Conservation (phyloP, 1,284 basidiomycete genomes). For the Fistulinella cinereoalba region DNA sequence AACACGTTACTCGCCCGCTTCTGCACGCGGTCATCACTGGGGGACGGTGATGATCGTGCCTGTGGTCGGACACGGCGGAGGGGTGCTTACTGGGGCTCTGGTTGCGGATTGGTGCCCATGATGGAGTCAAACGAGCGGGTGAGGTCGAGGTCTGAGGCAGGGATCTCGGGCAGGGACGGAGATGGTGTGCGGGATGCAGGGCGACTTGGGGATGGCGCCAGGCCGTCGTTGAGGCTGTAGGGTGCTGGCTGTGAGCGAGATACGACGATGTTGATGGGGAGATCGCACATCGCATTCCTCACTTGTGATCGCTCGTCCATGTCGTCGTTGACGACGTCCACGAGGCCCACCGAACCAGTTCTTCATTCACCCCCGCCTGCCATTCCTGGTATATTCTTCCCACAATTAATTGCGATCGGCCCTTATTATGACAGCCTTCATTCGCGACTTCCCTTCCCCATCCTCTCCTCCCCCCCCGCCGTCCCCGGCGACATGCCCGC, state of each 20-base stretch:
- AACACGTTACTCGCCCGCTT: conserved; percentile 75
- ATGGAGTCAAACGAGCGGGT: conserved; percentile 50
- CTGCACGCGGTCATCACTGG: conserved; percentile 58
- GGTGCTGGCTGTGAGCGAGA: conserved; percentile 20
- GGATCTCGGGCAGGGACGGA: conserved; percentile 54
- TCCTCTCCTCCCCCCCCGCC: conserved; percentile 3
- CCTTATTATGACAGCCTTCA: conserved; percentile 31
- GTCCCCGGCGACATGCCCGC: conserved; percentile 21
- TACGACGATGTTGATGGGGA: conserved; percentile 1
- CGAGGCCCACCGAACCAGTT: conserved; percentile 17
- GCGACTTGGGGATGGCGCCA: conserved; percentile 16
- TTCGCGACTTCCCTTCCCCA: conserved; percentile 21
- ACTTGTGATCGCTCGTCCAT: conserved; percentile 28
- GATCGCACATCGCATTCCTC: conserved; percentile 23
- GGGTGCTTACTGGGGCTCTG: conserved; percentile 34
- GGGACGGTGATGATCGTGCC: conserved; percentile 26
- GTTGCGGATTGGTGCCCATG: conserved; percentile 21
- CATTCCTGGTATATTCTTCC: conserved; percentile 20
- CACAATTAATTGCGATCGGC: conserved; percentile 28
- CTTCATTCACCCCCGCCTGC: background rate
- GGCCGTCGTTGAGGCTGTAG: conserved; percentile 19
- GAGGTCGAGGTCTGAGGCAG: conserved; percentile 48
- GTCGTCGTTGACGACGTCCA: conserved; percentile 26
- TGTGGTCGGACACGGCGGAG: conserved; percentile 12
- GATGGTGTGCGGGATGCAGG: conserved; percentile 26